A percentile compares a stretch with the other conserved stretches of the same genome.
Evolutionary conservation across 208 protist genomes (phyloP).

Genomic region (Crithidia mellificae): DNA sequence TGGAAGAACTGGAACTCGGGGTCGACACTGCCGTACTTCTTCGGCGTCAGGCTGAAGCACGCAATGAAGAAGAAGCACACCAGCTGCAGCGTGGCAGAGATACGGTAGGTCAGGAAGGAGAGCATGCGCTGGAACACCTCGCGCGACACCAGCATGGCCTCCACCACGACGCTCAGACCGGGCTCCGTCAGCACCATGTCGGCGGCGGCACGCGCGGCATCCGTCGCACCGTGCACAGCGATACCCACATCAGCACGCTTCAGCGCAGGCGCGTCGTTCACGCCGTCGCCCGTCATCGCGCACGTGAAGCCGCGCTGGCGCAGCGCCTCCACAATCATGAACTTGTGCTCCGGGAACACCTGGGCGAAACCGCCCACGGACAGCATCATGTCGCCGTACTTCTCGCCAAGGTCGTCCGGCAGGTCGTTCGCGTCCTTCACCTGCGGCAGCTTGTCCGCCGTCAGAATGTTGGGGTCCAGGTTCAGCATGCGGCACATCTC

Average conservation of each 20-base stretch:
- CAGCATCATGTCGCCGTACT: slow-evolving; percentile 76
- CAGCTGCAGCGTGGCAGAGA: slow-evolving; percentile 79
- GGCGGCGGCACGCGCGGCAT: slow-evolving; percentile 93
- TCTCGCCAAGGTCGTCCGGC: slow-evolving; percentile 75
- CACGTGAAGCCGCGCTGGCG: slow-evolving; percentile 76
- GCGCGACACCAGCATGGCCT: slow-evolving; percentile 90
- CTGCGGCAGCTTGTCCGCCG: slow-evolving; percentile 87
- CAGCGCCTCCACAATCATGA: slow-evolving; percentile 86
- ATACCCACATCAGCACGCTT: slow-evolving; percentile 97
- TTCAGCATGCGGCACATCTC: slow-evolving; percentile 93
- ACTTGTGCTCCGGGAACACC: slow-evolving; percentile 92
- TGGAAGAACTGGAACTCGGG: slow-evolving; percentile 79
- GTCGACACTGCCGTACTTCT: slow-evolving; percentile 65
- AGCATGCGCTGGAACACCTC: slow-evolving; percentile 96
- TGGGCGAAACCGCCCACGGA: no score
- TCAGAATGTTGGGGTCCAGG: slow-evolving; percentile 64
- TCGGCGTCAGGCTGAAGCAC: slow-evolving; percentile 70
- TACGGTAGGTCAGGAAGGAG: slow-evolving; percentile 83
- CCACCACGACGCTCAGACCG: slow-evolving; percentile 92
- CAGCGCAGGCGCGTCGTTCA: slow-evolving; percentile 97
- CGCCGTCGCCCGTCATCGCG: slow-evolving; percentile 95
- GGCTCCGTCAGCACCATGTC: slow-evolving; percentile 95
- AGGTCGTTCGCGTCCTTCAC: no score
- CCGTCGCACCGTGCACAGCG: slow-evolving; percentile 97
- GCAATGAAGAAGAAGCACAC: slow-evolving; percentile 88